A percentile compares a stretch with the other conserved stretches of the same genome.
Conservation (phyloP, 768 basidiomycete species). For the Lactifluus hygrophoroides region DNA sequence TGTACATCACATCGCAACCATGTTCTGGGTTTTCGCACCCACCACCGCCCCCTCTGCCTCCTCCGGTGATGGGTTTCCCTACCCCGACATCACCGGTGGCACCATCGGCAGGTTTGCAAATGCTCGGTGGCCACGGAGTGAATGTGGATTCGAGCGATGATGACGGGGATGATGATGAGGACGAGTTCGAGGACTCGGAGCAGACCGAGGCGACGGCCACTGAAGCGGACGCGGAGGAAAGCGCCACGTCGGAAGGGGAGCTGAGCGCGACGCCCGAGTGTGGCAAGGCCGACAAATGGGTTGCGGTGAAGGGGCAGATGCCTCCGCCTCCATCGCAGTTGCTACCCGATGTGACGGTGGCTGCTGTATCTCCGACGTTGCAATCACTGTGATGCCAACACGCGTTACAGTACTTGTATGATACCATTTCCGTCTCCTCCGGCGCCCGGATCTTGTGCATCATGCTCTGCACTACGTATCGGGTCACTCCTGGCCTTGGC, state of each 20-base stretch:
- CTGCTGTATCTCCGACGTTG: background rate
- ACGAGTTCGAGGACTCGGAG: slow-evolving; percentile 41
- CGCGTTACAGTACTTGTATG: background rate
- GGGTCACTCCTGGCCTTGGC: background rate
- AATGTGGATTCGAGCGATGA: slow-evolving; percentile 24
- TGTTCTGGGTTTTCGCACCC: background rate
- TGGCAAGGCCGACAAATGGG: slow-evolving; percentile 58
- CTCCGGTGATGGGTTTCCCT: slow-evolving; percentile 6
- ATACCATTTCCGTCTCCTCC: background rate
- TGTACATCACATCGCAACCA: slow-evolving; percentile 8
- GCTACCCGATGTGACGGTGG: background rate
- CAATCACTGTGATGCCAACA: background rate
- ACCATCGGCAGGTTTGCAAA: background rate
- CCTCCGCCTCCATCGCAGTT: background rate
- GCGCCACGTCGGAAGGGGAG: slow-evolving; percentile 66
- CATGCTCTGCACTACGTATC: no score
- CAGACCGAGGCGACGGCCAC: slow-evolving; percentile 43
- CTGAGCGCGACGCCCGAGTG: slow-evolving; percentile 24
- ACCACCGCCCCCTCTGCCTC: background rate
- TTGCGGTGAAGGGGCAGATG: slow-evolving; percentile 53
- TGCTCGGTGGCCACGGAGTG: slow-evolving; percentile 5
- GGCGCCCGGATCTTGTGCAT: background rate
- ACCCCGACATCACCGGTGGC: slow-evolving; percentile 10
- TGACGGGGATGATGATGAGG: slow-evolving; percentile 29
- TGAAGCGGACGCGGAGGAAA: slow-evolving; percentile 71